Percentiles rank a stretch among this genome's conserved stretches.
phyloP scores from a whole-genome alignment of 2,329 filamentous ascomycete species.

The Alternaria gaisen region DNA sequence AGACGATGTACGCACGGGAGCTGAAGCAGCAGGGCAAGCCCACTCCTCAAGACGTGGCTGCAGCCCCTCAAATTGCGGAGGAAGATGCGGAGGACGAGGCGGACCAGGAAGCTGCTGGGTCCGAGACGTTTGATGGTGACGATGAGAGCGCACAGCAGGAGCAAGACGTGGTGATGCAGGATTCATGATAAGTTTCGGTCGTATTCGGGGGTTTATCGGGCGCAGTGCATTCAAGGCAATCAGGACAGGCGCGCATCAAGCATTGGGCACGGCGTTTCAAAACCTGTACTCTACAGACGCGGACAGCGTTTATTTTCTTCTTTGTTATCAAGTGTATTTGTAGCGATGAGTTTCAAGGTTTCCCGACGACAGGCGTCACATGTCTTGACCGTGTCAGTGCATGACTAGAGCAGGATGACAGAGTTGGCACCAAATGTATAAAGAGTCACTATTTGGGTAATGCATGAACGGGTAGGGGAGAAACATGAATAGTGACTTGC shows the following conservation, averaged over 20 bases:
- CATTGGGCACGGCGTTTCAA: constrained; percentile 41
- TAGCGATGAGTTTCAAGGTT: constrained; percentile 1
- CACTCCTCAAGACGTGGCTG: not conserved
- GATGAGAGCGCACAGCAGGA: constrained; percentile 31
- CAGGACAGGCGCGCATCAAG: constrained; percentile 16
- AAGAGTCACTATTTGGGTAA: constrained; percentile 12
- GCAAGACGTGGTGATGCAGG: constrained; percentile 46
- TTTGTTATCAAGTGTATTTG: constrained; percentile 8
- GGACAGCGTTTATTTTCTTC: constrained; percentile 8
- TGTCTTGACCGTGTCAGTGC: not conserved
- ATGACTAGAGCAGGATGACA: constrained; percentile 9
- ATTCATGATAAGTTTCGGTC: constrained; percentile 27
- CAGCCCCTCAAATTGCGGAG: not conserved
- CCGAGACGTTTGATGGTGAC: constrained; percentile 36
- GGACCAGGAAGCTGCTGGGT: constrained; percentile 12
- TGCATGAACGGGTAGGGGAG: constrained; percentile 13
- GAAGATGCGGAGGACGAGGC: constrained; percentile 10
- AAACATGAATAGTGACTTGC: constrained; percentile 15
- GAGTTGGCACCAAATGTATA: constrained; percentile 11
- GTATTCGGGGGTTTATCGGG: constrained; percentile 27
- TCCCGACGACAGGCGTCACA: constrained; percentile 1
- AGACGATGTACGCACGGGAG: constrained; percentile 39
- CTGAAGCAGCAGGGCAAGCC: constrained; percentile 29
- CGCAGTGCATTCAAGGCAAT: constrained; percentile 21
- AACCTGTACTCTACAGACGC: constrained; percentile 19